Conservation (phyloP, 192 early-diverging fungal species). For the Coemansia sp. region DNA sequence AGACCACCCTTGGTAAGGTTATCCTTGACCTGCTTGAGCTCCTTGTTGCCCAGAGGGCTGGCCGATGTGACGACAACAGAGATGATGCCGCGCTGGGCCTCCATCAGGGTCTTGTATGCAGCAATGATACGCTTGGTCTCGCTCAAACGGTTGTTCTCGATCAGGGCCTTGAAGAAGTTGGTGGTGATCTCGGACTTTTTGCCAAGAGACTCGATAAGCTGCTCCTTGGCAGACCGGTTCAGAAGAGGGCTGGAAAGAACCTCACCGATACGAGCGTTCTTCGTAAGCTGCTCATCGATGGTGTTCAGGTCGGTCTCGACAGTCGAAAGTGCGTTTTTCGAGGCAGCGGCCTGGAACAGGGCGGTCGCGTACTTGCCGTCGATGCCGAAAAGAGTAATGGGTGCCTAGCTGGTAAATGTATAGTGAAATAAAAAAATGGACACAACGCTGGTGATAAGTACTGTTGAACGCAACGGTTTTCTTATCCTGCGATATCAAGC, state of each 20-base stretch:
- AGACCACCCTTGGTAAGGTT: constrained; percentile 80
- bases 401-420: constrained; percentile 62
- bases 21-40: constrained; percentile 69
- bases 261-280: constrained; percentile 69
- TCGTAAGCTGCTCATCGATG: constrained; percentile 65
- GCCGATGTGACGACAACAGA: constrained; percentile 87
- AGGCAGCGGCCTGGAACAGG: constrained; percentile 89
- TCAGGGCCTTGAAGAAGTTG: constrained; percentile 90
- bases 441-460: not conserved
- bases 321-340: constrained; percentile 70
- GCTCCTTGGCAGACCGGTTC: constrained; percentile 72
- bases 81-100: constrained; percentile 85
- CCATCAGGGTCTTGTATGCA: constrained; percentile 81
- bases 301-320: constrained; percentile 84
- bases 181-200: constrained; percentile 76
- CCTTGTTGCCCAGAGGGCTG: constrained; percentile 71
- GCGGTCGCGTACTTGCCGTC: constrained; percentile 98
- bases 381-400: constrained; percentile 85
- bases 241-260: constrained; percentile 87
- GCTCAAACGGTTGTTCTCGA: constrained; percentile 92
- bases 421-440: not conserved
- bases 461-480: no score
- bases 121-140: constrained; percentile 80
- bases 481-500: no score
- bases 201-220: constrained; percentile 67